Percentiles rank a stretch among this genome's conserved stretches.
Evolutionary conservation across 306 rosid genomes (phyloP).

Genomic region (Cicer cuneatum): DNA sequence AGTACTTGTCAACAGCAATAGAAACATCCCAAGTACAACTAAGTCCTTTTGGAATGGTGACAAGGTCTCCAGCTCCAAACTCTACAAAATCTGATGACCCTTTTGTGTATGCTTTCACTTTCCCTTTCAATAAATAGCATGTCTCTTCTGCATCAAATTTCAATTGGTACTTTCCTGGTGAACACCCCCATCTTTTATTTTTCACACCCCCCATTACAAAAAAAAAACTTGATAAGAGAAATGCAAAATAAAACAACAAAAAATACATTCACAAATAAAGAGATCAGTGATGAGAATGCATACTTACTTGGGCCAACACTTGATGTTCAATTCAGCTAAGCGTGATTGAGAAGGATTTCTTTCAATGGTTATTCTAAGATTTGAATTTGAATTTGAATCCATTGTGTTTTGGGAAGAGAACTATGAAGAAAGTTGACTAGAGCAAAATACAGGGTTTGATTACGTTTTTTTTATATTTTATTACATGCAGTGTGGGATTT

Average conservation of each 20-base stretch:
- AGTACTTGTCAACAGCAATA: slow-evolving; percentile 88
- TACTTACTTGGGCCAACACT: slow-evolving; percentile 93
- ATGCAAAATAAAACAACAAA: neutral
- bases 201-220: neutral
- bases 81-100: slow-evolving; percentile 81
- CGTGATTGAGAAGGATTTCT: slow-evolving; percentile 83
- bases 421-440: neutral
- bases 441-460: neutral
- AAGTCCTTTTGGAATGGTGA: slow-evolving; percentile 82
- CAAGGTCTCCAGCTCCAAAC: slow-evolving; percentile 97
- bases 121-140: slow-evolving; percentile 86
- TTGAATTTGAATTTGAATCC: slow-evolving; percentile 68
- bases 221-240: neutral
- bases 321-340: slow-evolving; percentile 75
- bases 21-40: slow-evolving; percentile 99
- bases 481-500: slow-evolving; percentile 40
- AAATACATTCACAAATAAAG: neutral
- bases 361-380: slow-evolving; percentile 73
- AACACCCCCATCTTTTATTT: slow-evolving; percentile 88
- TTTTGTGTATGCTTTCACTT: slow-evolving; percentile 84
- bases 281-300: neutral
- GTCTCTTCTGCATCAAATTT: slow-evolving; percentile 96
- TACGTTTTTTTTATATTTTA: slow-evolving; percentile 43
- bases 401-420: slow-evolving; percentile 40
- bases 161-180: slow-evolving; percentile 89